Evolutionary conservation across 345 rosid species (phyloP), one percentile per base, ranked within the genome.

Genomic region (Eutrema japonicum): DNA sequence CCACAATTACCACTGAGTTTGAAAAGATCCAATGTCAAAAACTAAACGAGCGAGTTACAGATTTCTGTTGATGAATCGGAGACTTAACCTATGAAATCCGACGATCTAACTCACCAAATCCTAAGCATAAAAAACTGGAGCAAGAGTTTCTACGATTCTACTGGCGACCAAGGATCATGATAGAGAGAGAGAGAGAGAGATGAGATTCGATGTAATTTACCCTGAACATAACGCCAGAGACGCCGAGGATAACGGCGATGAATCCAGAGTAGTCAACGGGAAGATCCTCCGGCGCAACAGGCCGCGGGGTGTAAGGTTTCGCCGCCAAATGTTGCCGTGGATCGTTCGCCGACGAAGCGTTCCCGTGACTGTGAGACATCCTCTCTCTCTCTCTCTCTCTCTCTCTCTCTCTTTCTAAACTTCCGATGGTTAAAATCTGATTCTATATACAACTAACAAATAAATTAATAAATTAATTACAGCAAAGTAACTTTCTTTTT

Each of bases 201-300:
- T 26, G 49, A 37, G 62, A 27, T 32, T 58, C n/a, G 36, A 50
- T 30, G 43, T 10, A 11, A 41, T 66, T 22, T 73, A 94, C 96
- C 87, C 93, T 83, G 81, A 95, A 95, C 99, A 95, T 92, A 73
- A 92, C 96, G 64, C 97, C 99, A 2, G 87, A 85, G 27, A 95
- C 77, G 36, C 99, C 99, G 70, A 89, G 85, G 72, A 92, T 74
- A 26, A 95, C 96, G 56, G 97, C 99, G 66, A 92, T 85, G 82
- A 95, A 92, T 71, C 96, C 99, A 3, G 96, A 85, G 82, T 95
- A 92, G 75, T 95, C 99, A 43, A 95, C 83, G 41, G 99, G 99
- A n/a, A 92, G 84, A 75, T 92, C 99, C 70, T 95, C 88, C 53
- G 92, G 84, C 7, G 86, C 71, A 27, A 86, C 86, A 53, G 78